Base-by-base conservation (phyloP, 257 asterid genomes). In the Petrea volubilis region DNA sequence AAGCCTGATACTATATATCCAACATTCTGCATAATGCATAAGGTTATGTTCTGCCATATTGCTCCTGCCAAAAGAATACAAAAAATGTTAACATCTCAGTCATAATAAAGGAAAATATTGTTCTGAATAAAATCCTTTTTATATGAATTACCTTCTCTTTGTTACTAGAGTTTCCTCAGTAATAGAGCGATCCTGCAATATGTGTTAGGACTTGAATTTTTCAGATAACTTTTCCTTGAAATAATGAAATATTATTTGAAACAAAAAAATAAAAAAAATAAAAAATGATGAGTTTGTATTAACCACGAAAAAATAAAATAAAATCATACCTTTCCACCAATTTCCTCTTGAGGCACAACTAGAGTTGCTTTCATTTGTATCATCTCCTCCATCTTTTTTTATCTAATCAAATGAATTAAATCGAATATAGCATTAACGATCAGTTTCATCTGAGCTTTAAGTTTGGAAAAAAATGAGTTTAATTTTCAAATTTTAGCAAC, bases 321-420 rank as follows among this genome's bases (percentile, higher is more conserved):
- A 8, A 17, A 10, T 23, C 76, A 46, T 84, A 87, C 95, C 96
- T 80, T 87, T 81, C 97, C 96, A 91, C 97, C 96, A 92, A 62
- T 92, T 86, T 77, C 98, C 96, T 82, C 96, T 82, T 1, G 96
- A 84, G 58, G 93, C 97, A 64, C 81, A 60, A 23, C 74, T 82
- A 23, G 86, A 66, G 66, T 81, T 83, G 68, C 80, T 78, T 27
- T 83, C 95, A 67, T 81, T 82, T n/a, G 70, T 80, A 51, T 85
- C 87, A 28, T 72, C 83, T 20, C 29, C 82, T 11, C 81, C 91
- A 60, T 87, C 86, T 71, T 82, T 87, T 77, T 82, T 81, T 43
- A 70, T 43, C 95, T 89, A 85, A 31, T 57, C 59, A 70, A 27
- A 10, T 33, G 3, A 53, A 23, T 23, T 15, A 31, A 28, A 31